Conservation (phyloP, 2,329 filamentous ascomycete species). For the Hypocrella siamensis region DNA sequence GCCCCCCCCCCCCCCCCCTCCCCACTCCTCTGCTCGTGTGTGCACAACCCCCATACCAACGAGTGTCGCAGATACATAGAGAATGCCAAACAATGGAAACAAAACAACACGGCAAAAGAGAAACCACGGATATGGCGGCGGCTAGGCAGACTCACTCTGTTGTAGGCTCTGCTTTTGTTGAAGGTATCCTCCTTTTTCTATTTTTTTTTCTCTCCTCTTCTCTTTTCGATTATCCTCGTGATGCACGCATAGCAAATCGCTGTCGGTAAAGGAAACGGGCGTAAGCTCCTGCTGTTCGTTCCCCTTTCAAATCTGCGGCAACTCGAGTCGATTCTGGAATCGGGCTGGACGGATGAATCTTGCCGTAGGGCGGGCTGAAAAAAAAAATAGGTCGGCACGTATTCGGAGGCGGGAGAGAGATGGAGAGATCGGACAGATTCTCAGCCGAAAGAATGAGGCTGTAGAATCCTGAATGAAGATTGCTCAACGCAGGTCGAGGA, state of each 20-base stretch:
- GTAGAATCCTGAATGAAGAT: constrained; percentile 10
- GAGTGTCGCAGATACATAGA: constrained; percentile 2
- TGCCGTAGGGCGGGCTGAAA: too few species aligned
- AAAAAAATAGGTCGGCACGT: background rate
- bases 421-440: constrained; percentile 23
- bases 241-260: background rate
- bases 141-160: background rate
- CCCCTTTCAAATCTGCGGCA: background rate
- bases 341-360: too few species aligned
- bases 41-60: constrained; percentile 4
- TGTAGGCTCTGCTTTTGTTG: background rate
- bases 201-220: too few species aligned
- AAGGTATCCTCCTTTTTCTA: background rate
- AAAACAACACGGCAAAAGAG: constrained; percentile 1
- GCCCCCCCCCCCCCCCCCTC: too few species aligned
- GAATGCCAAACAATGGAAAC: constrained; percentile 1
- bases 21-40: too few species aligned
- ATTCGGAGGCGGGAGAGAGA: constrained; percentile 2
- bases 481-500: background rate
- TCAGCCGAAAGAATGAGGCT: constrained; percentile 17
- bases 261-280: background rate
- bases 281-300: background rate
- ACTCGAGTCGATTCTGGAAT: too few species aligned
- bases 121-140: background rate
- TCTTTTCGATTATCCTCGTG: constrained; percentile 1